Percentiles rank a stretch among this genome's conserved stretches.
Evolutionary conservation across 2,329 filamentous ascomycete species (phyloP).

Genomic region (Huntiella decipiens): DNA sequence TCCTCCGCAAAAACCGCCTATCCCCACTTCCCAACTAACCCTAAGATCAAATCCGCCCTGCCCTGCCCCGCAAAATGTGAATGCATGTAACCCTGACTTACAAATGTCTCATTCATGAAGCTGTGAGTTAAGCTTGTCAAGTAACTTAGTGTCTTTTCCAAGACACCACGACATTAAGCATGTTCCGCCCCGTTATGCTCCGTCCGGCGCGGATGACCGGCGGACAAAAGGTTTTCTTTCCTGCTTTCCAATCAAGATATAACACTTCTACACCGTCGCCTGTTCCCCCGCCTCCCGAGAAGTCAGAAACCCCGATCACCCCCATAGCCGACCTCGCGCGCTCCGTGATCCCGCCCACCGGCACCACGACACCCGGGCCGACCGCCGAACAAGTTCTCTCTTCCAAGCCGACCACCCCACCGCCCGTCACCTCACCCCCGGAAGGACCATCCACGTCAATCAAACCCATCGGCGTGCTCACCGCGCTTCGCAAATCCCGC

Average conservation of each 20-base stretch:
- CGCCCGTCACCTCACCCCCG: neutral
- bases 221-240: neutral
- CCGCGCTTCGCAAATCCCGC: slow-evolving; percentile 15
- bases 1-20: neutral
- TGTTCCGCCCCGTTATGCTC: too few relatives aligned
- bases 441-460: neutral
- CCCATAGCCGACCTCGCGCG: neutral
- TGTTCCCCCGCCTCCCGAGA: neutral
- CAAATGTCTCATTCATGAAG: neutral
- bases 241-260: neutral
- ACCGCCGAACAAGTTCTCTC: slow-evolving; percentile 33
- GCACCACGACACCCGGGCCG: neutral
- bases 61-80: neutral
- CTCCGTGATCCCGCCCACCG: neutral
- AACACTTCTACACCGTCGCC: neutral
- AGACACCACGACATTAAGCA: too few relatives aligned
- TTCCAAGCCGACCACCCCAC: slow-evolving; percentile 72
- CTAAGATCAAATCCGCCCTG: neutral
- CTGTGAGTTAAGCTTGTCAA: neutral
- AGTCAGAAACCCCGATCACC: neutral
- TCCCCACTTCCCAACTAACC: neutral
- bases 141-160: too few relatives aligned
- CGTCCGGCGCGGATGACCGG: too few relatives aligned
- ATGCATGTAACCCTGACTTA: neutral
- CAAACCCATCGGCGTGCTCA: neutral